Evolutionary conservation across 2,329 filamentous ascomycete species (phyloP), one percentile per base, ranked within the genome.

Genomic region (Alternaria sp.): DNA sequence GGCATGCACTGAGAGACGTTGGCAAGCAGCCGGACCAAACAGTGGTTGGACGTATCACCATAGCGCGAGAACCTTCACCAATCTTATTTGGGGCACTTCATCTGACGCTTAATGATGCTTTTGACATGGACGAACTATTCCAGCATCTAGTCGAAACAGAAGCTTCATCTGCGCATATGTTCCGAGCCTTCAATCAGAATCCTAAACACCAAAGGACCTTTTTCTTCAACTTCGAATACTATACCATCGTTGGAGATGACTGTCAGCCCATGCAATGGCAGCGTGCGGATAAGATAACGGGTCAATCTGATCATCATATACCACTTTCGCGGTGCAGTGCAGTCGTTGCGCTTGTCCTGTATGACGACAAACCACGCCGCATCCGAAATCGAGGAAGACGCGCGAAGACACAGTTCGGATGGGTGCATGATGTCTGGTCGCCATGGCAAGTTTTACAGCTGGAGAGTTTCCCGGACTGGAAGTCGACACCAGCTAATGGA

Each of bases 161-260:
- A 23, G 70, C 74, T 10, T 79, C 79, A 1, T 79, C 75, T 25
- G 84, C 86, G 9, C 81, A 85, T 60, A 83, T 86, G 79, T 80
- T 85, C 62, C 81, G 86, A 25, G 83, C 85, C n/a, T 88, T 80
- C 56, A 75, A 81, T 15, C 65, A 76, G 3, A 80, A 84, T 26
- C 71, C 78, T 5, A 78, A 85, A 8, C 84, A 83, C 12, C 87
- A 87, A 67, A 81, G 85, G 7, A 86, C 84, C 8, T 89, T 89
- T 73, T 85, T 89, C 67, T 89, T 90, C 72, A 86, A 83, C 45
- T 89, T 90, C 73, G 89, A 90, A 68, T 90, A 89, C 72, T 89
- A 88, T 70, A 90, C 88, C 6, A 82, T 89, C 7, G 83, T 90
- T 12, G 85, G 84, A 2, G 82, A 86, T 5, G 84, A 83, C 5